A percentile compares a stretch with the other conserved stretches of the same genome.
Evolutionary conservation across 441 rosid genomes (phyloP).

Genomic region (Erodium chrysanthum): DNA sequence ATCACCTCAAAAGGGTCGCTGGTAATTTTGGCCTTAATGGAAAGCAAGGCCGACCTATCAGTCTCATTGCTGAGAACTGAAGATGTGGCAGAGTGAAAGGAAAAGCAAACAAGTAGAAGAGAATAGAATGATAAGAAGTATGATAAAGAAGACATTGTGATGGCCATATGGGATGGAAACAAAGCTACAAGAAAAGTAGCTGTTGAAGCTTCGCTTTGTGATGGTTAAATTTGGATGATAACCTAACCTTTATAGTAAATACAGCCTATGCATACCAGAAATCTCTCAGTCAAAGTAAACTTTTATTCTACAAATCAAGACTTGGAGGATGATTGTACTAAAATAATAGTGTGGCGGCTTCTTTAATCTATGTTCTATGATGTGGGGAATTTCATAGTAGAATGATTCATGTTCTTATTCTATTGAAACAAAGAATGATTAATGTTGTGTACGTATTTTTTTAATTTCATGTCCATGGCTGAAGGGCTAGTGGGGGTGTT

Average conservation of each 20-base stretch:
- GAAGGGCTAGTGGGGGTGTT: too few relatives aligned
- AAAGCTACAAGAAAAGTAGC: too few relatives aligned
- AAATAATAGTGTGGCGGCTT: not conserved
- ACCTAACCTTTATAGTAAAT: too few relatives aligned
- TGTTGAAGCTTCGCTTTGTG: too few relatives aligned
- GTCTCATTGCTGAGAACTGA: slow-evolving; percentile 12
- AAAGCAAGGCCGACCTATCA: not conserved
- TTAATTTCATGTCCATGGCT: too few relatives aligned
- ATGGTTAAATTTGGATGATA: not conserved
- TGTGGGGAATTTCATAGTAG: not conserved
- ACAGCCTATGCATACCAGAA: not conserved
- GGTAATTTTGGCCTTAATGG: not conserved
- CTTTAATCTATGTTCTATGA: not conserved
- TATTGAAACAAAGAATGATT: too few relatives aligned
- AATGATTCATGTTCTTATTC: too few relatives aligned
- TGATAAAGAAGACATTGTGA: not conserved
- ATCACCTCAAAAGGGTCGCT: slow-evolving; percentile 12
- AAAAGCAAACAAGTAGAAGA: not conserved
- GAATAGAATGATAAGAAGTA: not conserved
- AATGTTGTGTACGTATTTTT: too few relatives aligned
- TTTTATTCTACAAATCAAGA: not conserved
- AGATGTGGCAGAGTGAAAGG: not conserved
- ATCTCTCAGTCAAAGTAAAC: not conserved
- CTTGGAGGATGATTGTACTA: not conserved
- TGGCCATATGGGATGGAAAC: too few relatives aligned